phyloP scores from a whole-genome alignment of 768 basidiomycete species.

The Hemileccinum rubropunctum region DNA sequence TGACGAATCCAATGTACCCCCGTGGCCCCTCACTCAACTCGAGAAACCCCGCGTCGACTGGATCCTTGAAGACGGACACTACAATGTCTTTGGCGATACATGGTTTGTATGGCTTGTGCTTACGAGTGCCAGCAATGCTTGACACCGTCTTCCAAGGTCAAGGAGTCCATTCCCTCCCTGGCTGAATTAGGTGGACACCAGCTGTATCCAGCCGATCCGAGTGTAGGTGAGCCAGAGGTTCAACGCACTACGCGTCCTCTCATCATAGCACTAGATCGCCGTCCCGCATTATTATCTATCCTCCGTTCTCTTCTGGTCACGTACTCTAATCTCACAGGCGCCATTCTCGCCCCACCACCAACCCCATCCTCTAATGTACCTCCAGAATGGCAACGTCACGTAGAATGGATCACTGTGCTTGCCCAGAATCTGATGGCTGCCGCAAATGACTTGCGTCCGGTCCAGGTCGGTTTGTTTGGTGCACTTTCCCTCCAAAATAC shows the following conservation, averaged over 20 bases:
- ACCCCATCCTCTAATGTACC: constrained; percentile 39
- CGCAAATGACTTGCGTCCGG: constrained; percentile 85
- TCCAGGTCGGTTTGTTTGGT: constrained; percentile 56
- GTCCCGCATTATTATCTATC: constrained; percentile 68
- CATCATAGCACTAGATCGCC: constrained; percentile 53
- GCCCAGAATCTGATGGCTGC: constrained; percentile 88
- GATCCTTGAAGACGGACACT: constrained; percentile 83
- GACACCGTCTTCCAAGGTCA: constrained; percentile 50
- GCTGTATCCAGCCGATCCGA: constrained; percentile 73
- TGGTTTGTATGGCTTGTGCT: constrained; percentile 69
- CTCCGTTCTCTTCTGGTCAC: constrained; percentile 77
- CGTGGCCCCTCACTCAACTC: constrained; percentile 72
- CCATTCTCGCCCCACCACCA: constrained; percentile 66
- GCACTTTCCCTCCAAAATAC: neutral
- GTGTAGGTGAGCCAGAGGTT: constrained; percentile 48
- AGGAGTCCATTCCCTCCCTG: constrained; percentile 80
- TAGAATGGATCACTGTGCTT: constrained; percentile 80
- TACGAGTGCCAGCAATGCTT: constrained; percentile 12
- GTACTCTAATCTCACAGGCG: constrained; percentile 69
- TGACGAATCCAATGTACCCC: constrained; percentile 73
- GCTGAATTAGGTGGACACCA: constrained; percentile 79
- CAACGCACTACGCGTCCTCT: neutral
- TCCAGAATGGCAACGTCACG: constrained; percentile 71
- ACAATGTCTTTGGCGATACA: constrained; percentile 81
- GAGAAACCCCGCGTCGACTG: constrained; percentile 89